A percentile compares a stretch with the other conserved stretches of the same genome.
Conservation (phyloP, 768 basidiomycete genomes). For the Lactarius hengduanensis region DNA sequence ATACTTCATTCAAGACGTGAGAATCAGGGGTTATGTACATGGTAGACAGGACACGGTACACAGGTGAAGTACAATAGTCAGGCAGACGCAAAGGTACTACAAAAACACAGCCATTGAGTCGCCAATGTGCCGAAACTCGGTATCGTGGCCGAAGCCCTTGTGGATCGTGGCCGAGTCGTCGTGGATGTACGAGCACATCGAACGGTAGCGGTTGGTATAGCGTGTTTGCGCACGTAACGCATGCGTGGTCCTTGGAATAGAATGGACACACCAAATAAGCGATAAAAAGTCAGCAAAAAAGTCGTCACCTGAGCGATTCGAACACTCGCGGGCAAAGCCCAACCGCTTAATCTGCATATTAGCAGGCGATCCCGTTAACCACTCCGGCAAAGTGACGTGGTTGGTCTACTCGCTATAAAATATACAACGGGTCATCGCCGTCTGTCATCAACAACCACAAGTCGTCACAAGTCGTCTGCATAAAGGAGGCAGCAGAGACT, state of each 20-base stretch:
- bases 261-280: background rate
- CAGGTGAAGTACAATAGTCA: too few species aligned
- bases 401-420: rapidly evolving
- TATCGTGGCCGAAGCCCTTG: too few species aligned
- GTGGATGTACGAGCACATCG: too few species aligned
- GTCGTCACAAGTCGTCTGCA: background rate
- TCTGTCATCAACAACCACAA: background rate
- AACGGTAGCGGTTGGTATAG: too few species aligned
- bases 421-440: background rate
- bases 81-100: too few species aligned
- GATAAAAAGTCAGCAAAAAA: constrained; percentile 14
- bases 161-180: too few species aligned
- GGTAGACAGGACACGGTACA: too few species aligned
- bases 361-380: constrained; percentile 68
- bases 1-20: too few species aligned
- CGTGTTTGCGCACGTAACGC: too few species aligned
- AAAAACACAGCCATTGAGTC: too few species aligned
- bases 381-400: constrained; percentile 86
- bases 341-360: constrained; percentile 34
- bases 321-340: constrained; percentile 37
- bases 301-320: constrained; percentile 37
- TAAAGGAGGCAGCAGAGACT: background rate
- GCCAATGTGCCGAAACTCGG: too few species aligned
- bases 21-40: too few species aligned
- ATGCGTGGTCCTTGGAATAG: background rate